These are phyloP conservation scores for Artemisia argyi DNA, from an alignment of 129 eudicot genomes.

Conservation along the genomic window DNA sequence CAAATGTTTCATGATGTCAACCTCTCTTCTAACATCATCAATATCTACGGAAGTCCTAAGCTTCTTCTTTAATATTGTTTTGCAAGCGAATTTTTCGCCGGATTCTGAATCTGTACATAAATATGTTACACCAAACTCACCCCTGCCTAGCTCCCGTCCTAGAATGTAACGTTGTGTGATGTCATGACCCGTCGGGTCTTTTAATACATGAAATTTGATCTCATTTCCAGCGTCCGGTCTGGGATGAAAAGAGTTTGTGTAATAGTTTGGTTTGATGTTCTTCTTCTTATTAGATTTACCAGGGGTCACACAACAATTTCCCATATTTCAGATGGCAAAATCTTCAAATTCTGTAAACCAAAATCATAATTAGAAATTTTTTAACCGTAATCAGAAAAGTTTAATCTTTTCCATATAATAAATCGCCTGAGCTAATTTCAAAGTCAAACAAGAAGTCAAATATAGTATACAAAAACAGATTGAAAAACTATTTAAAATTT, in stretches of 20 bases:
- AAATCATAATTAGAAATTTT: not conserved
- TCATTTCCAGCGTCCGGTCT: conserved; percentile 38
- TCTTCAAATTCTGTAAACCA: conserved; percentile 26
- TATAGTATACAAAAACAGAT: not conserved
- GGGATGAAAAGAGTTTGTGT: conserved; percentile 43
- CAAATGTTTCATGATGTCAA: conserved; percentile 79
- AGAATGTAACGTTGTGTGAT: conserved; percentile 49
- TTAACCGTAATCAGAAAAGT: too few relatives aligned
- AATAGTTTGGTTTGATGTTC: conserved; percentile 54
- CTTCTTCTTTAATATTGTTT: conserved; percentile 74
- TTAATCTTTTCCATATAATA: too few relatives aligned
- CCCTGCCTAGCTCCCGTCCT: conserved; percentile 76
- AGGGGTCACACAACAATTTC: conserved; percentile 68
- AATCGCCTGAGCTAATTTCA: too few relatives aligned
- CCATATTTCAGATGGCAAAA: conserved; percentile 44
- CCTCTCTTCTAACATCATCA: conserved; percentile 83
- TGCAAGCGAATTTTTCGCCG: conserved; percentile 65
- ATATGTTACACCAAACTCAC: conserved; percentile 84
- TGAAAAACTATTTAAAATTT: too few relatives aligned
- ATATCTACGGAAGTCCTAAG: conserved; percentile 76
- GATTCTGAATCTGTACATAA: conserved; percentile 66
- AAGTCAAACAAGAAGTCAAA: too few relatives aligned
- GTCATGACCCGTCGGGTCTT: conserved; percentile 57
- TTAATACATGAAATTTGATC: conserved; percentile 51
- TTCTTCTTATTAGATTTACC: conserved; percentile 38